Base-by-base conservation (phyloP, 2,329 filamentous ascomycete genomes). In the Penicillium sp. region DNA sequence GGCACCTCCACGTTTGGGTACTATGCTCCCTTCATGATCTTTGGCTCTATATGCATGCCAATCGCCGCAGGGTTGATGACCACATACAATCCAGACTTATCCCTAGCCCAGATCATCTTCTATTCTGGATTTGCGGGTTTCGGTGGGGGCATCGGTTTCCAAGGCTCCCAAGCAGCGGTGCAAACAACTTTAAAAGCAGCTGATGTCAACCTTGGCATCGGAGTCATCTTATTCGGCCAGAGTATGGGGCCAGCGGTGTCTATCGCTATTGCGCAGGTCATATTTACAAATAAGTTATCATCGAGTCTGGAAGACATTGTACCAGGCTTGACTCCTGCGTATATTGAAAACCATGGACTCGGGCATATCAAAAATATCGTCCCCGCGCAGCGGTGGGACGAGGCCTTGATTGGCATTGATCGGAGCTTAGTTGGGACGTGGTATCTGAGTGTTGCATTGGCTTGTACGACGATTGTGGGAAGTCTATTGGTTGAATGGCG, bases 201-300 rank as follows among this genome's bases (percentile, higher is more conserved):
- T 2, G 73, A 76, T 50, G 64, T 69, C 35, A 62, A 68, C 10
- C 48, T 73, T 39, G 72, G 69, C 5, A 66, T 69, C 5, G 65
- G 70, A 0, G 65, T 75, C 10, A 70, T 76, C 17, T 61, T 74
- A n/a, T 76, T 78, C 42, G 71, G 67, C 43, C 73, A 78, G 59
- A 74, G 68, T 22, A 71, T 79, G 52, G 77, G 76, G 0, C 75
- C 74, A 3, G 75, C 76, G 0, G 65, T 86, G 0, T 84, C 84
- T 61, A 77, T 86, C 49, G 78, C 79, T 2, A 80, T 84, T 53
- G 83, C 76, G 2, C 81, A 85, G 64, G 81, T 78, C 53, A 75
- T 85, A 25, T 83, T 86, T 60, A 78, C 76, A 48, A 83, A 83
- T 63, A 70, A 74, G 8, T 76, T 87, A 12, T 63, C 57, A 15